Base-by-base conservation (phyloP, 2,329 filamentous ascomycete species). In the Neodidymelliopsis sp. region DNA sequence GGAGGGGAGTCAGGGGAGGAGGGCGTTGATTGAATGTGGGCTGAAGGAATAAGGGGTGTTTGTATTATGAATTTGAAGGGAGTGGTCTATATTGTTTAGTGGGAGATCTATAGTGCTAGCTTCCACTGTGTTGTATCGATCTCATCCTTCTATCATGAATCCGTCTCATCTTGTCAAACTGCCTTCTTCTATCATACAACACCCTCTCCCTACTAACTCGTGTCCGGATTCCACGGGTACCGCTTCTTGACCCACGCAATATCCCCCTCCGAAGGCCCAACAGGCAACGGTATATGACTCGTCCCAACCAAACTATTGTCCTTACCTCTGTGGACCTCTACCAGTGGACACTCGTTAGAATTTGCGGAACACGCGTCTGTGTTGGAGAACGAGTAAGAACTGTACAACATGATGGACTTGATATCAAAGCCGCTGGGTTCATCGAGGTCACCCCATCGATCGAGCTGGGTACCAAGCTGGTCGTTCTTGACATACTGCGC, bases 371-470 rank as follows among this genome's bases (percentile, higher is more conserved):
- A 39, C 13, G 16, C 18, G n/a, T n/a, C n/a, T 19, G 19, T 19
- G 2, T 29, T 23, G 1, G 33, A 11, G 27, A 40, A 34, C 11
- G 20, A 19, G 4, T 22, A 5, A 2, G 13, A 37, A 7, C 12
- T 7, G 20, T 42, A 38, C 8, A 53, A 9, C 45, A 53, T 53
- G 27, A 49, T 49, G 10, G 40, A 45, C 6, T 42, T 20, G 18
- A 49, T 9, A 24, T 53, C 50, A 12, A 53, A 49, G 4, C 36
- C 50, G 7, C 35, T 35, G 10, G 39, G 16, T 9, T 47, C 44
- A 16, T 49, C 40, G 18, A 15, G 25, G 10, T 29, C 29, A 1
- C 23, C 41, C 4, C 7, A 12, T 6, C 22, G 15, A n/a, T n/a
- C n/a, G n/a, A n/a, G n/a, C n/a, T n/a, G n/a, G n/a, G n/a, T n/a